Evolutionary conservation across 768 basidiomycete species (phyloP).

Genomic region (Suillus decipiens): DNA sequence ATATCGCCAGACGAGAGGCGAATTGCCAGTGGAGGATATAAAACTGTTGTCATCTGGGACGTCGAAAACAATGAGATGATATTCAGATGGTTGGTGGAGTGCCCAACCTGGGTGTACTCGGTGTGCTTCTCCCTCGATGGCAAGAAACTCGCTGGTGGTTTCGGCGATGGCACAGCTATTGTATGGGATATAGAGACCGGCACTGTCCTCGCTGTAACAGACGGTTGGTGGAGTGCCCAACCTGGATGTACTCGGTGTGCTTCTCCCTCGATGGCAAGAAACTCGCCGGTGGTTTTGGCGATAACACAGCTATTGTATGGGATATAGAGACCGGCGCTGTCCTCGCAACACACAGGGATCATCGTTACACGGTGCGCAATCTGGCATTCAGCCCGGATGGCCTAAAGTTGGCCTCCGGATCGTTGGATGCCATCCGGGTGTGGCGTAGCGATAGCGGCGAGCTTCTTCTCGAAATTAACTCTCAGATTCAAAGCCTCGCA

Average conservation of each 20-base stretch:
- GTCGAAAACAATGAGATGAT: background rate
- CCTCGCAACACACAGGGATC: background rate
- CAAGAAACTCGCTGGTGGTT: background rate
- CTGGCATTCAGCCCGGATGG: background rate
- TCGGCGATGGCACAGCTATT: background rate
- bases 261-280: background rate
- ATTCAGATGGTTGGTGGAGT: background rate
- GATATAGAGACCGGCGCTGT: background rate
- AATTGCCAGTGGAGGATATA: background rate
- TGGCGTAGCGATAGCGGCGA: background rate
- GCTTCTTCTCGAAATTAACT: background rate
- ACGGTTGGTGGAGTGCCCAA: background rate
- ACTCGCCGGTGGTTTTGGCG: background rate
- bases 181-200: background rate
- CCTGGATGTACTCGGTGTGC: background rate
- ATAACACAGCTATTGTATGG: background rate
- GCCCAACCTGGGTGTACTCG: background rate
- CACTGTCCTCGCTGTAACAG: background rate
- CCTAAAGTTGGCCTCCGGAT: background rate
- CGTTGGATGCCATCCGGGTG: background rate
- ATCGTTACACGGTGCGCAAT: fast-evolving
- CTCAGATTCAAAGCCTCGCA: background rate
- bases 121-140: background rate
- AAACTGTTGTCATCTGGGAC: background rate
- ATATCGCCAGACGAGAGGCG: background rate